A percentile compares a stretch with the other conserved stretches of the same genome.
Evolutionary conservation across 768 basidiomycete species (phyloP).

Genomic region (Xerocomus potaroensis): DNA sequence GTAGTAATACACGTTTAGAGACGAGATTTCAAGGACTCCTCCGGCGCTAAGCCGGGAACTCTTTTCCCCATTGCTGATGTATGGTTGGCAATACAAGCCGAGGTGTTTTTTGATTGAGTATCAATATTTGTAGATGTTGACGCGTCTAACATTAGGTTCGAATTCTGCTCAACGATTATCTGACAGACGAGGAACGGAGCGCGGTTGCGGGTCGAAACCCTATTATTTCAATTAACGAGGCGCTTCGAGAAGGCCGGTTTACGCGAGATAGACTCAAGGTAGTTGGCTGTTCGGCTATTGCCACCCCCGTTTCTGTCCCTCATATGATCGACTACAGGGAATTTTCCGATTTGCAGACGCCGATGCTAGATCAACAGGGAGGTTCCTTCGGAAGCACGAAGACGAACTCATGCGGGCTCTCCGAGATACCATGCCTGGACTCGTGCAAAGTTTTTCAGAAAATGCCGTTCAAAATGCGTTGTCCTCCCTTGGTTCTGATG

Average conservation of each 20-base stretch:
- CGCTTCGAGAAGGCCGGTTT: slow-evolving; percentile 79
- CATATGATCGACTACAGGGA: slow-evolving; percentile 43
- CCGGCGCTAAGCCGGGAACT: slow-evolving; percentile 68
- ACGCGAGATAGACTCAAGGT: slow-evolving; percentile 80
- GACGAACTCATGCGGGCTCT: slow-evolving; percentile 80
- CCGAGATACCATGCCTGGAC: slow-evolving; percentile 89
- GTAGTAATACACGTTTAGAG: slow-evolving; percentile 46
- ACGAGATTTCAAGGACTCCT: slow-evolving; percentile 86
- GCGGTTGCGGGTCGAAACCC: slow-evolving; percentile 77
- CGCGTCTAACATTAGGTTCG: slow-evolving; percentile 54
- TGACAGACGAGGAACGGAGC: slow-evolving; percentile 88
- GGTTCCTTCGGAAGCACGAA: slow-evolving; percentile 70
- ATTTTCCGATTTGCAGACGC: slow-evolving; percentile 93
- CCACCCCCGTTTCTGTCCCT: background rate
- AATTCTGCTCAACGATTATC: slow-evolving; percentile 79
- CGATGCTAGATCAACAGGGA: slow-evolving; percentile 66
- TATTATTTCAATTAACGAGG: slow-evolving; percentile 91
- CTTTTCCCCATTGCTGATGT: slow-evolving; percentile 83
- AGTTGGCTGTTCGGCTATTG: background rate
- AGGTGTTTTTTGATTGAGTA: slow-evolving; percentile 45
- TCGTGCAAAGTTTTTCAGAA: slow-evolving; percentile 70
- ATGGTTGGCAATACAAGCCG: slow-evolving; percentile 84
- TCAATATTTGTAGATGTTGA: slow-evolving; percentile 4
- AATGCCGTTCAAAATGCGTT: slow-evolving; percentile 57
- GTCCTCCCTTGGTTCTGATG: slow-evolving; percentile 62